Evolutionary conservation across 257 asterid species (phyloP).

Genomic region (Fraxinus americana): DNA sequence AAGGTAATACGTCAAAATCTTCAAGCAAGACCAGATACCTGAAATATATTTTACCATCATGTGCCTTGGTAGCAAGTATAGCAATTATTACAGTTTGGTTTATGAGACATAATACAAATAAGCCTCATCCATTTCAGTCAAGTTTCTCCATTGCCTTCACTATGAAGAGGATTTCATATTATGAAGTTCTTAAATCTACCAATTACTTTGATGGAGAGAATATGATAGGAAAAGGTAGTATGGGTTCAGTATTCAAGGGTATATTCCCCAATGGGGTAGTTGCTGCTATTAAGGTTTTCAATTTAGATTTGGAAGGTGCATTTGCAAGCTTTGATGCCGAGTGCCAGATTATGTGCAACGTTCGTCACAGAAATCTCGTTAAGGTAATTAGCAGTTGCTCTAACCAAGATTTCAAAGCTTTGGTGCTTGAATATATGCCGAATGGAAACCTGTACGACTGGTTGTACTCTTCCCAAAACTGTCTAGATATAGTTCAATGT

Average conservation of each 20-base stretch:
- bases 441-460: conserved; percentile 1
- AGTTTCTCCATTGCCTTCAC: not conserved
- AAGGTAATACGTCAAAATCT: not conserved
- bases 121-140: not conserved
- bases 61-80: not conserved
- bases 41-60: conserved; percentile 9
- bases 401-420: conserved; percentile 1
- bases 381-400: conserved; percentile 9
- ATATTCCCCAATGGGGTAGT: not conserved
- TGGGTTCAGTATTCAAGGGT: conserved; percentile 10
- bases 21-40: not conserved
- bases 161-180: not conserved
- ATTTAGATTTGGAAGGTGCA: not conserved
- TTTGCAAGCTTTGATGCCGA: conserved; percentile 2
- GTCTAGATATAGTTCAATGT: conserved; percentile 7
- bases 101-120: not conserved
- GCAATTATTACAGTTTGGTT: not conserved
- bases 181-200: not conserved
- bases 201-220: not conserved
- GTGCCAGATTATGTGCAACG: conserved; percentile 4
- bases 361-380: conserved; percentile 10
- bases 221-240: not conserved
- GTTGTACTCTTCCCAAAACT: not conserved
- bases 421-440: conserved; percentile 7
- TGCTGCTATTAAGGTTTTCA: conserved; percentile 15